These are phyloP conservation scores for Platanthera guangdongensis DNA, from an alignment of 106 monocot genomes.

Conservation along the genomic window DNA sequence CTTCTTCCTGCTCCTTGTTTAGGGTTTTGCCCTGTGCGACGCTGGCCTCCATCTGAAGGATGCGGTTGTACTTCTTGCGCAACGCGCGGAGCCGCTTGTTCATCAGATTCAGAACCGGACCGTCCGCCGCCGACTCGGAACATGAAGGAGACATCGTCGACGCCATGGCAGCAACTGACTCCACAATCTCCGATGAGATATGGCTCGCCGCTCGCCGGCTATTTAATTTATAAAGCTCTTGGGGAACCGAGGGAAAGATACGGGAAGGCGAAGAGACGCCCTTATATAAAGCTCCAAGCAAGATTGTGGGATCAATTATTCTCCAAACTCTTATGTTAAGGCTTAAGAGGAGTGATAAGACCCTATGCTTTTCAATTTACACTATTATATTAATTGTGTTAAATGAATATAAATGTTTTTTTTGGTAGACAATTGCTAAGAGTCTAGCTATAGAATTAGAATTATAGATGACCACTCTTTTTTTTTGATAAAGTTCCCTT, in stretches of 20 bases:
- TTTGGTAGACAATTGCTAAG: too few relatives aligned
- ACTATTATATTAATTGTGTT: too few relatives aligned
- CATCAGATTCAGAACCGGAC: constrained; percentile 69
- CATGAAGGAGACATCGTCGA: constrained; percentile 13
- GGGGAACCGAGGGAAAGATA: not conserved
- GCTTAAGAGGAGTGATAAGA: too few relatives aligned
- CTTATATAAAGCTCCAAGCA: too few relatives aligned
- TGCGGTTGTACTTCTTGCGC: constrained; percentile 87
- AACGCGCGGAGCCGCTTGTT: constrained; percentile 79
- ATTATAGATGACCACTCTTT: too few relatives aligned
- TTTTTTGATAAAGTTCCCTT: too few relatives aligned
- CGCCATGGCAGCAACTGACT: constrained; percentile 9
- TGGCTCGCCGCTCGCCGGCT: not conserved
- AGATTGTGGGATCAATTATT: not conserved
- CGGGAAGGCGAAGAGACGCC: not conserved
- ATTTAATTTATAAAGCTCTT: not conserved
- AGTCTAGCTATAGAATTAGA: too few relatives aligned
- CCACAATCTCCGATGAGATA: not conserved
- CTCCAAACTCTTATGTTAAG: too few relatives aligned
- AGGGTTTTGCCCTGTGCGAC: constrained; percentile 63
- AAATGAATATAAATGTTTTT: too few relatives aligned
- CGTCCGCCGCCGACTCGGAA: constrained; percentile 24
- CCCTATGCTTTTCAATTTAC: too few relatives aligned
- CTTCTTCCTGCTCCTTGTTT: constrained; percentile 88
- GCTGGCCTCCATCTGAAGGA: constrained; percentile 73